Evolutionary conservation across 768 basidiomycete species (phyloP), one percentile per base, ranked within the genome.

Genomic region (Dictyophora rubrovolvata): DNA sequence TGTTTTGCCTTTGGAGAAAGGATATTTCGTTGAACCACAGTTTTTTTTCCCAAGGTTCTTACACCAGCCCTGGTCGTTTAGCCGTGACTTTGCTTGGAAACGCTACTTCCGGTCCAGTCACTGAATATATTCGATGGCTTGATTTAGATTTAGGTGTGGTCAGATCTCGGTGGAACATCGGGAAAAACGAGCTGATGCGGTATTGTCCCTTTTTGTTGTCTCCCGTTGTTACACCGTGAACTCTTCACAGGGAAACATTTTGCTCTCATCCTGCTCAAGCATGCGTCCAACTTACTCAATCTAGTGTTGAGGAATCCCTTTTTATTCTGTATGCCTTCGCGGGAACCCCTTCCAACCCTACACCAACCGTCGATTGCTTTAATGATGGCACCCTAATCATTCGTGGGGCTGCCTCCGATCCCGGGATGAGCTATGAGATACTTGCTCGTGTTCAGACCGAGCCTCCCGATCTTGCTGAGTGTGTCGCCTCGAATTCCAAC

Each of bases 391-490:
- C 85, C 1, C 73, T 89, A 5, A 72, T 72, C 36, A 72, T 87
- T 47, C 73, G 77, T 22, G 82, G 85, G 28, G 23, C 51, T 22
- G 60, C 62, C 18, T 69, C 69, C 6, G 63, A 66, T 22, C 78
- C 80, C 0, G 83, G 87, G n/a, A 87, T 88, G 87, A 65, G 77
- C 2, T 89, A 85, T 66, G 86, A 88, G 63, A 67, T 89, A 17
- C 69, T 88, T 42, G 81, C 73, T 16, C 78, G 75, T 51, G 78
- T 79, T 0, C 67, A 69, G 34, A 67, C 72, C 20, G 69, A 17
- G 10, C 73, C 22, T 22, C 47, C 17, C 67, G 66, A 9, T 18
- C 55, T 56, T 17, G 55, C 46, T 11, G 35, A 65, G 0, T 81
- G 81, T 59, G 50, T 67, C 0, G 51, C 67, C 11, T 46, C 64